Evolutionary conservation across 2,329 filamentous ascomycete genomes (phyloP).

Genomic region (Aspergillus pseudoterreus): DNA sequence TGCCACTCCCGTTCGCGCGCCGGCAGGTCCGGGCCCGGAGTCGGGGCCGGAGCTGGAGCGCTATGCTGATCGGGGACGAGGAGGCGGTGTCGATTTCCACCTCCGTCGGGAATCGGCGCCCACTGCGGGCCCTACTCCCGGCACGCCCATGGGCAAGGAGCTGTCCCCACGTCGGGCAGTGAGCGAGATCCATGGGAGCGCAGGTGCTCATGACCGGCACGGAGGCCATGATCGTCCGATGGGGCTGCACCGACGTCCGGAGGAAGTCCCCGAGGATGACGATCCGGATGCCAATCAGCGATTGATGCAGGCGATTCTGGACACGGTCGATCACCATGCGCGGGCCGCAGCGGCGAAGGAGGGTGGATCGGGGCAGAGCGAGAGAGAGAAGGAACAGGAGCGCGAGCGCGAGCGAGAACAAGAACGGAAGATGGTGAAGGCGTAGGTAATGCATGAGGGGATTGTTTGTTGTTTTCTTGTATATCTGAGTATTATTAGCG

Average conservation of each 20-base stretch:
- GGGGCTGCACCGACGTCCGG: constrained; percentile 16
- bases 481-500: constrained; percentile 20
- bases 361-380: constrained; percentile 18
- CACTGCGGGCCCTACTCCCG: constrained; percentile 18
- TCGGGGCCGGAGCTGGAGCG: background rate
- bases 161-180: constrained; percentile 33
- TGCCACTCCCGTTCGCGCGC: constrained; percentile 4
- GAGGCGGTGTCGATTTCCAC: constrained; percentile 9
- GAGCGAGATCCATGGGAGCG: constrained; percentile 34
- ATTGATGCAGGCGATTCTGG: constrained; percentile 41
- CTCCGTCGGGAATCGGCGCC: constrained; percentile 20
- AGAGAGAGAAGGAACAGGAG: constrained; percentile 18
- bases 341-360: constrained; percentile 33
- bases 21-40: background rate
- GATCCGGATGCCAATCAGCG: constrained; percentile 38
- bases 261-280: constrained; percentile 26
- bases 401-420: constrained; percentile 14
- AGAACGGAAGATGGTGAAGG: constrained; percentile 28
- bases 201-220: background rate
- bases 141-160: constrained; percentile 19
- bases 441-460: constrained; percentile 1
- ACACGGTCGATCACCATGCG: constrained; percentile 39
- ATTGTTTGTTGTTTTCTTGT: constrained; percentile 8
- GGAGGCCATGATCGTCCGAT: constrained; percentile 17
- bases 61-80: background rate